These are phyloP conservation scores for Turritis glabra DNA, from an alignment of 345 rosid genomes.

Conservation along the genomic window DNA sequence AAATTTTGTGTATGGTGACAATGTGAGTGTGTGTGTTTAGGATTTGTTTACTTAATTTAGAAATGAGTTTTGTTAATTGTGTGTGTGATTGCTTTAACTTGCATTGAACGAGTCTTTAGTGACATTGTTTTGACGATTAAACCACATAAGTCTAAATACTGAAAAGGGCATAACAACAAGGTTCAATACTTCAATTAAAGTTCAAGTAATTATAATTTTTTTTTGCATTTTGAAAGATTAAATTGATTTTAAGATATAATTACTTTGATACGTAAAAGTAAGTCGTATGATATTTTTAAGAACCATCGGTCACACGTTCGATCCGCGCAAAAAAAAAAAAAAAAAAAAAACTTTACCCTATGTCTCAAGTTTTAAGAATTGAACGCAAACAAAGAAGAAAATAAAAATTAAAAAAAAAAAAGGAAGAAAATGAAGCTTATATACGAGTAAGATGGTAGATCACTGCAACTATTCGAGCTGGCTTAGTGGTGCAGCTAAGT, in stretches of 20 bases:
- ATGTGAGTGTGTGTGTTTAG: slow-evolving; percentile 6
- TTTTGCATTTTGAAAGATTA: too few species aligned
- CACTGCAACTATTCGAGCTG: slow-evolving; percentile 11
- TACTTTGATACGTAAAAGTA: too few species aligned
- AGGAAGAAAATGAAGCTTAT: slow-evolving; percentile 5
- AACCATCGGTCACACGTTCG: too few species aligned
- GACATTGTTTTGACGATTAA: slow-evolving; percentile 25
- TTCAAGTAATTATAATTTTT: too few species aligned
- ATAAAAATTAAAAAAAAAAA: too few species aligned
- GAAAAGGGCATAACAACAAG: too few species aligned
- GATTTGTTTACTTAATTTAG: slow-evolving; percentile 37
- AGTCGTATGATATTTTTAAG: too few species aligned
- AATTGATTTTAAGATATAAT: too few species aligned
- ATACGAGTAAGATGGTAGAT: not conserved
- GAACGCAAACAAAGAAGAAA: not conserved
- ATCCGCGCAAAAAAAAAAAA: too few species aligned
- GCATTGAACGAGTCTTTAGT: slow-evolving; percentile 43
- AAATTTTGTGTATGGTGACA: slow-evolving; percentile 8
- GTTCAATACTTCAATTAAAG: too few species aligned
- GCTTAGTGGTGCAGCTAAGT: slow-evolving; percentile 22
- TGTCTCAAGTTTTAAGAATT: too few species aligned
- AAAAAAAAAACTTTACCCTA: too few species aligned
- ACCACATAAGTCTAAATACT: slow-evolving; percentile 17
- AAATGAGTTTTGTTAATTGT: slow-evolving; percentile 22
- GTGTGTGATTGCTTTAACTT: slow-evolving; percentile 27